Base-by-base conservation (phyloP, 2,329 filamentous ascomycete genomes). In the Daldinia eschscholtzii region DNA sequence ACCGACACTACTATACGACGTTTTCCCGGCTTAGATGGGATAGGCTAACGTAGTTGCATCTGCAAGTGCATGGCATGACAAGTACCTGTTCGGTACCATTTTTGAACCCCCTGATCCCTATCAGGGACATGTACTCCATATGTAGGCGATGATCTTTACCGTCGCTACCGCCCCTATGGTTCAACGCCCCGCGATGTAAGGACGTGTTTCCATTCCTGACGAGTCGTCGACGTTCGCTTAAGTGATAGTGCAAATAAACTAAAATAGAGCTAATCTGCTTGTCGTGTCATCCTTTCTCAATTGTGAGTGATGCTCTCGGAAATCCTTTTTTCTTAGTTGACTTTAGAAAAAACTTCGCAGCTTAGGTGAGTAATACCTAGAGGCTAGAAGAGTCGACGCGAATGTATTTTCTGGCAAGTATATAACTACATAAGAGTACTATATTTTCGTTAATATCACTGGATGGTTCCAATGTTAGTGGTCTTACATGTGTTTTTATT, bases 1-100 rank as follows among this genome's bases (percentile, higher is more conserved):
- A 46, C 60, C 57, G 53, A 64, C 39, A 37, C 23, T 23, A 64
- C 60, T 61, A 37, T 57, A 57, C 56, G 53, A 55, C 66, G 57
- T 13, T 65, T 44, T 62, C 65, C 59, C 61, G 20, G 26, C 44
- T 52, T 41, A 20, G 55, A 42, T 46, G 55, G 59, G 61, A 65
- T 39, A 42, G 33, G 18, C 52, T 53, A 61, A 64, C 35, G 56
- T 65, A 70, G 67, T 62, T 71, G 70, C 65, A 67, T 65, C 60
- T 70, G 70, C 64, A 64, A 60, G 42, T 44, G 58, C 44, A 65
- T 41, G 64, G 61, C 48, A 57, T n/a, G 35, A 41, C 33, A 53
- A 57, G 59, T 68, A 70, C 61, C 26, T 61, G 9, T 39, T 18
- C 56, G 42, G 70, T 68, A 72, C 64, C 55, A n/a, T n/a, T 35